Conservation (phyloP, 345 rosid genomes). For the Salix exigua region DNA sequence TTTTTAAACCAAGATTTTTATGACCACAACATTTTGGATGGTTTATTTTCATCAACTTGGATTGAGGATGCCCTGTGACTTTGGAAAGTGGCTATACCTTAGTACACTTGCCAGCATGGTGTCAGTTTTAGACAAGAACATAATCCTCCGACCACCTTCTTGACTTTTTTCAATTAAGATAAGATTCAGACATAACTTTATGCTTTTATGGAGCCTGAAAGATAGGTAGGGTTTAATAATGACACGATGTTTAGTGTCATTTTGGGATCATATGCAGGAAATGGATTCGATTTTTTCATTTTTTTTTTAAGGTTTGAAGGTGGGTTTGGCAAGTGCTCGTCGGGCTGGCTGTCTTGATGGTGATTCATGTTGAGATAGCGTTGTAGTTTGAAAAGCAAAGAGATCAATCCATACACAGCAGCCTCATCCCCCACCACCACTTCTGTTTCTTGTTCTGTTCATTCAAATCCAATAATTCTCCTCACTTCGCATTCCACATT, state of each 20-base stretch:
- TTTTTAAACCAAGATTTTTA: too few relatives aligned
- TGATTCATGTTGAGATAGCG: not conserved
- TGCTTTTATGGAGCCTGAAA: not conserved
- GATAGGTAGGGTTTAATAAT: not conserved
- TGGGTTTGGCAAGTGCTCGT: slow-evolving; percentile 23
- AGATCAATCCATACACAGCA: not conserved
- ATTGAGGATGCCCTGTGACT: not conserved
- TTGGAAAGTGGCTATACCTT: not conserved
- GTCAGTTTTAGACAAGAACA: not conserved
- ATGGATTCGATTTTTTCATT: not conserved
- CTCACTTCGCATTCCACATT: not conserved
- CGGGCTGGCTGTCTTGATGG: slow-evolving; percentile 13
- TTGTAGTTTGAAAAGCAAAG: not conserved
- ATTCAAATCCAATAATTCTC: not conserved
- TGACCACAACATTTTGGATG: too few relatives aligned
- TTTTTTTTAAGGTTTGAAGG: not conserved
- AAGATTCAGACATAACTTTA: not conserved
- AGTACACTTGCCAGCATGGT: not conserved
- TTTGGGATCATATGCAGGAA: not conserved
- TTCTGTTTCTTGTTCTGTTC: not conserved
- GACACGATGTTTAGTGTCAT: not conserved
- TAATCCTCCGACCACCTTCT: not conserved
- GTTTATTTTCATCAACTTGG: not conserved
- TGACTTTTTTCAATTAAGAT: not conserved
- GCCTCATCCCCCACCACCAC: not conserved